Evolutionary conservation across 345 rosid species (phyloP), one percentile per base, ranked within the genome.

Genomic region (Psidium guajava): DNA sequence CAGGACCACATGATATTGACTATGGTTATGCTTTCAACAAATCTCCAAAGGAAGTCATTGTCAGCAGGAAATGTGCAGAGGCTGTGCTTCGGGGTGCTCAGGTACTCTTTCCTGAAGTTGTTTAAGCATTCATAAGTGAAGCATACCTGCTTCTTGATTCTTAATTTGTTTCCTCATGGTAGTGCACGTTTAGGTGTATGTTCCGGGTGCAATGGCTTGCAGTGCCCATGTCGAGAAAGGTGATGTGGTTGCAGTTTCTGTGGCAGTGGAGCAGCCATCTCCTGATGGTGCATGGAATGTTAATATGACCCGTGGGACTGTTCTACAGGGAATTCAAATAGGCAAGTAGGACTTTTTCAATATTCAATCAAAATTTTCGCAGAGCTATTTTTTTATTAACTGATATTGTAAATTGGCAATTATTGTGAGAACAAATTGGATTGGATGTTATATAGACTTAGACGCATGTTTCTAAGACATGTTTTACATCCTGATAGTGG

Each of bases 11-110:
- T 85, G 80, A 40, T 15, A 93, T 95, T 86, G 93, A 93, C 82
- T 96, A 97, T 86, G 94, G 89, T 47, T 88, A 82, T 89, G 85
- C 85, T 28, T 86, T 89, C 50, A 95, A 90, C 18, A 88, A 74
- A 50, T 92, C 97, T 50, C 97, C 92, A 1, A 97, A 97, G 88
- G 99, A 97, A 91, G 98, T 96, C 21, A 89, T 97, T n/a, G 99
- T 97, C 54, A 95, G 99, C 86, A 92, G 99, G 86, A 97, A 97
- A 90, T 97, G 99, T 88, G 99, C 98, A 85, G 99, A 97, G 90
- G 96, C 99, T 58, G 99, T 97, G 92, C 98, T 97, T 56, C 94
- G 99, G 75, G 99, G 99, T 88, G 99, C 99, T 86, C 98, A 96
- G 98, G 99, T 82, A 82, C 42, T 28, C 81, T 57, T 24, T 40